Evolutionary conservation across 2,329 filamentous ascomycete genomes (phyloP), one percentile per base, ranked within the genome.

Genomic region (Chalaropsis ovoidea): DNA sequence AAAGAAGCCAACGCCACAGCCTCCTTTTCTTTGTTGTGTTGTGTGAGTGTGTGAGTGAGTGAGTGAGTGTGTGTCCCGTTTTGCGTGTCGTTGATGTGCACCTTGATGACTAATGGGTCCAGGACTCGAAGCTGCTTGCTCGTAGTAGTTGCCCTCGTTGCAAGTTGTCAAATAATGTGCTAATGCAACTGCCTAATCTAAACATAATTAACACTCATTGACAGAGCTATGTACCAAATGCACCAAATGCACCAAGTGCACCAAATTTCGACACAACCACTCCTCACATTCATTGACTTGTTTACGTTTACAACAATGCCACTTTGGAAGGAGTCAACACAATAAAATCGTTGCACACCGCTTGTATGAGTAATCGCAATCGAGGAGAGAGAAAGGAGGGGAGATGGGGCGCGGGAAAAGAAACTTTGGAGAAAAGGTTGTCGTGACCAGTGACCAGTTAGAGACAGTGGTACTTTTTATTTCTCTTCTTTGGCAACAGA

Each of bases 301-400:
- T 39, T 52, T 24, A 24, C 15, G 22, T 24, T 52, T 52, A 15
- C 47, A 52, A 52, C 47, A 52, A 52, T 13, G 19, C 45, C 45
- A 22, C 45, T 47, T 19, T n/a, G 17, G 45, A 11, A 22, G 45
- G 19, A 8, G 15, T 6, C 2, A 31, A 31, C n/a, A n/a, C n/a
- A 49, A 52, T 5, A 27, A 15, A 19, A 27, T 24, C 10, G 47
- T 52, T 52, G 47, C 47, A 52, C 47, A 27, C 47, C 47, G 47
- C 47, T 52, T 52, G 47, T 52, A 27, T 27, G 47, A 52, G 47
- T 52, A 52, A 24, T 52, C 15, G 47, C 27, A 52, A 24, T 52
- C 15, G 22, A 8, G 3, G 24, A 17, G 7, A 15, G 11, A 11
- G 47, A 52, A 52, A 52, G 10, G 47, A 27, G 47, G 22, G 15